These are phyloP conservation scores for Apophysomyces variabilis DNA, from an alignment of 371 early-diverging fungal genomes.

Conservation along the genomic window DNA sequence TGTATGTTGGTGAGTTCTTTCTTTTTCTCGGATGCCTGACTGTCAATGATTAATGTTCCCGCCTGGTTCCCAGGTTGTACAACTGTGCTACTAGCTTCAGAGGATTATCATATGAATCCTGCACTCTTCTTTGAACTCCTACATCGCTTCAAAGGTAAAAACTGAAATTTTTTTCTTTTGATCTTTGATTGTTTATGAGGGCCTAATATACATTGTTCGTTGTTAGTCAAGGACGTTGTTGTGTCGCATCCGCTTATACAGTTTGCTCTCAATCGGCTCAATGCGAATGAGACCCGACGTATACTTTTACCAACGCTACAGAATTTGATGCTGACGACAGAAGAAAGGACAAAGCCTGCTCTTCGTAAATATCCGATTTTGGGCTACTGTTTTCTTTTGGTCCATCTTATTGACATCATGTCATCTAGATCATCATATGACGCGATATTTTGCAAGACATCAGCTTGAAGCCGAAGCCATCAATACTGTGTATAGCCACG, in stretches of 20 bases:
- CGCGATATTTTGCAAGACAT: slow-evolving; percentile 49
- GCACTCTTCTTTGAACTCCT: slow-evolving; percentile 66
- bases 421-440: slow-evolving; percentile 38
- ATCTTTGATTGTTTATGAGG: background rate
- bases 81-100: slow-evolving; percentile 59
- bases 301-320: slow-evolving; percentile 64
- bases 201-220: background rate
- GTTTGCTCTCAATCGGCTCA: slow-evolving; percentile 61
- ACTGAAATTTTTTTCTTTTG: background rate
- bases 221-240: slow-evolving; percentile 64
- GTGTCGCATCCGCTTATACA: slow-evolving; percentile 72
- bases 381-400: too few relatives aligned
- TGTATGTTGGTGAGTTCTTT: slow-evolving; percentile 61
- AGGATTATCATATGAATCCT: slow-evolving; percentile 61
- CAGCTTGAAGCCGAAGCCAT: slow-evolving; percentile 65
- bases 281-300: slow-evolving; percentile 26
- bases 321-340: slow-evolving; percentile 72
- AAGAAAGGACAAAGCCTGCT: slow-evolving; percentile 66
- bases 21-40: background rate
- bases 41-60: background rate
- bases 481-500: slow-evolving; percentile 71
- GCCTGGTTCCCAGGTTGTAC: slow-evolving; percentile 38
- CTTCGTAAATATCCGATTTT: slow-evolving; percentile 40
- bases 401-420: slow-evolving; percentile 5
- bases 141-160: slow-evolving; percentile 48